Evolutionary conservation across 768 basidiomycete genomes (phyloP), one percentile per base, ranked within the genome.

Genomic region (Sporobolomyces pararoseus): DNA sequence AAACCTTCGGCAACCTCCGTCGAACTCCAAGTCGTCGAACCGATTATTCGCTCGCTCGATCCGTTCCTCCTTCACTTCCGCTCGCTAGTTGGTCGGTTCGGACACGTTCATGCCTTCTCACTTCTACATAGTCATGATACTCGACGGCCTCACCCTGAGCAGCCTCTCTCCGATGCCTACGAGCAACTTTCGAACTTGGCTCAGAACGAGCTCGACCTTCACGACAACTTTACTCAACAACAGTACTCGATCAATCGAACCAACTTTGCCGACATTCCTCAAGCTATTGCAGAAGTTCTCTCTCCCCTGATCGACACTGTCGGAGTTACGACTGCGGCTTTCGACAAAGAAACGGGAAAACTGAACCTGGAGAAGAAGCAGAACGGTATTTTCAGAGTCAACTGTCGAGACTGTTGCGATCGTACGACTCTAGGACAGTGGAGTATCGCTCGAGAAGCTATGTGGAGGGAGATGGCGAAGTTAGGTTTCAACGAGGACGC

Each of bases 401-500:
- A 95, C 76, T 98, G 95, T 78, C 94, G 97, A 52, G 95, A 98
- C 77, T 95, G 93, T 76, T 81, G 97, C 49, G 95, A 98, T 77
- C 83, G 95, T 60, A 97, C 95, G 19, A 96, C 95, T 77, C 94
- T 96, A 29, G 90, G 96, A 13, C 88, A 91, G 84, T 91, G 87
- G 75, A 58, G 82, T 53, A 29, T 70, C 32, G 63, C 68, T 5
- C 5, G 5, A 14, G 63, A 50, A 1, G 42, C 32, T 5, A 52
- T 70, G 29, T 2, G 16, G 12, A 17, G 50, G n/a, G 42, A 44
- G 39, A 4, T 53, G n/a, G 6, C n/a, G 5, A 19, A 25, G 29
- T 47, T 65, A 3, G 42, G 21, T 2, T 23, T 63, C 46, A 42
- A 23, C 23, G 25, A 31, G 9, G 49, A 35, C 34, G 60, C 44